Evolutionary conservation across 2,329 filamentous ascomycete genomes (phyloP).

Genomic region (Esteya vermicola): DNA sequence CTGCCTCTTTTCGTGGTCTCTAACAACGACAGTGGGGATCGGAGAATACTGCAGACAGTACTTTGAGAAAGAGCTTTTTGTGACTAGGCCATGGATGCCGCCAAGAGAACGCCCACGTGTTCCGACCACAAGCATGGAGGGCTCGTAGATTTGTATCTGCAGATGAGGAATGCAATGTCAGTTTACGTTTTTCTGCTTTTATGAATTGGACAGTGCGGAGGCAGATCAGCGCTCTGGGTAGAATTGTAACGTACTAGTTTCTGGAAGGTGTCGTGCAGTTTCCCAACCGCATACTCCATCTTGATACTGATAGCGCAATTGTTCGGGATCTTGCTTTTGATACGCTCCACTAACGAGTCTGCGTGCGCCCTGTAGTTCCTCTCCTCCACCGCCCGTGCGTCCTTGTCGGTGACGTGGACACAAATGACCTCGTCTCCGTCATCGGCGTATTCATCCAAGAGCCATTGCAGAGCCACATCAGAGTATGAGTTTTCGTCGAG

Average conservation of each 20-base stretch:
- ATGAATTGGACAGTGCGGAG: too few species aligned
- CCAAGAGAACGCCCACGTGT: conserved; percentile 74
- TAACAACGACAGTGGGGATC: conserved; percentile 83
- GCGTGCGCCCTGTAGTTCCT: conserved; percentile 66
- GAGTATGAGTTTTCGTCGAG: conserved; percentile 87
- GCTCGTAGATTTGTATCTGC: conserved; percentile 83
- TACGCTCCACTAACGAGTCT: conserved; percentile 55
- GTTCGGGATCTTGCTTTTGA: conserved; percentile 62
- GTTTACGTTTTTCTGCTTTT: too few species aligned
- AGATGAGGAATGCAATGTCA: too few species aligned
- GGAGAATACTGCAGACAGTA: conserved; percentile 91
- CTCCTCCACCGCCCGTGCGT: conserved; percentile 52
- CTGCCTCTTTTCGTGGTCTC: conserved; percentile 72
- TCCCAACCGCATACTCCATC: conserved; percentile 77
- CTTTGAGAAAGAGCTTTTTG: conserved; percentile 76
- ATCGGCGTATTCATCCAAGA: conserved; percentile 81
- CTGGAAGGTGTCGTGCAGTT: conserved; percentile 81
- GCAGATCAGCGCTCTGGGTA: neutral
- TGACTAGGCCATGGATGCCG: conserved; percentile 73
- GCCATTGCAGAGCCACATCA: conserved; percentile 83
- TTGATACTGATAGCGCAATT: conserved; percentile 77
- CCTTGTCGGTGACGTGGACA: conserved; percentile 74
- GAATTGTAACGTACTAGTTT: conserved; percentile 58
- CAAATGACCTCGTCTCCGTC: conserved; percentile 91
- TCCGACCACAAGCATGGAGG: conserved; percentile 80